Percentiles rank a stretch among this genome's conserved stretches.
Evolutionary conservation across 352 stramenopile genomes (phyloP).

Genomic region (Globisporangium mamillatum): DNA sequence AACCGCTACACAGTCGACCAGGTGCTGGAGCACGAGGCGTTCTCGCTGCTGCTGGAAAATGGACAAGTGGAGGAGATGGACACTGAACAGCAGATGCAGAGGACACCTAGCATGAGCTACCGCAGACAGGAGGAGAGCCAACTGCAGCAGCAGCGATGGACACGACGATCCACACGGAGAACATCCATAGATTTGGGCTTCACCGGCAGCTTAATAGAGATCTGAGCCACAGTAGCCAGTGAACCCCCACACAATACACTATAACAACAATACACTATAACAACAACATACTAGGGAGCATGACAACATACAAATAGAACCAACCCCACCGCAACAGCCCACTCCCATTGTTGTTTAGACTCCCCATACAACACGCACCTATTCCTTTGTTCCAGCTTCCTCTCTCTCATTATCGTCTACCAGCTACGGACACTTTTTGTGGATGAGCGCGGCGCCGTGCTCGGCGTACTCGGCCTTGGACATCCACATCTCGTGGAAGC

Average conservation of each 20-base stretch:
- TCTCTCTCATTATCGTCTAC: not conserved
- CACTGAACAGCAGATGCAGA: not conserved
- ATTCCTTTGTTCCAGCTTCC: too few relatives aligned
- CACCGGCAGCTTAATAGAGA: conserved; percentile 3
- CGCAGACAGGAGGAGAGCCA: conserved; percentile 1
- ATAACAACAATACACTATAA: not conserved
- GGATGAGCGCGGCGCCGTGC: conserved; percentile 93
- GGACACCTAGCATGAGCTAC: not conserved
- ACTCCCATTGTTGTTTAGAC: not conserved
- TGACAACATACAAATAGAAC: not conserved
- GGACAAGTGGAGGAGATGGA: not conserved
- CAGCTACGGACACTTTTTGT: conserved; percentile 90
- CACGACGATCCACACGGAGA: not conserved
- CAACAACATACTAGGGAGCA: not conserved
- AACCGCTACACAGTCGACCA: not conserved
- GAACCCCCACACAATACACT: not conserved
- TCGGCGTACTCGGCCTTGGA: conserved; percentile 99
- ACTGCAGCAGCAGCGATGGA: not conserved
- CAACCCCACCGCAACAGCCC: not conserved
- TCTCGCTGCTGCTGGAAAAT: not conserved
- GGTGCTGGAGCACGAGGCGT: conserved; percentile 2
- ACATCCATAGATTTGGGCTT: not conserved
- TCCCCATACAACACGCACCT: not conserved
- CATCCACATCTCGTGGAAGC: conserved; percentile 99
- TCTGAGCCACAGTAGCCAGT: not conserved